A percentile compares a stretch with the other conserved stretches of the same genome.
phyloP scores from a whole-genome alignment of 306 rosid genomes.

The Gastrolobium villosum region DNA sequence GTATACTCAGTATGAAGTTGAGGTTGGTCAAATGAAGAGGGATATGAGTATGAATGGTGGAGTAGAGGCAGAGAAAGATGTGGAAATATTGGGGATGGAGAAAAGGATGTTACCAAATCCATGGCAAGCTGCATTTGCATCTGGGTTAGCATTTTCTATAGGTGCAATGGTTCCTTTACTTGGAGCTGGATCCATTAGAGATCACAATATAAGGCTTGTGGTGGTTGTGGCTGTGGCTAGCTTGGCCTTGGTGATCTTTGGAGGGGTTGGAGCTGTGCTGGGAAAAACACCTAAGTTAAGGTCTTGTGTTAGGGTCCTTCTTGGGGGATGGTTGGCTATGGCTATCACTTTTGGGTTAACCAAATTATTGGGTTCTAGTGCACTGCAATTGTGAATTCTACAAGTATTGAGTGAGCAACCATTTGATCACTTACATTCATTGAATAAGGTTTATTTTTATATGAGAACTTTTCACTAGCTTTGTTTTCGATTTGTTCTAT shows the following conservation, averaged over 20 bases:
- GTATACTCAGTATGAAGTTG: conserved; percentile 49
- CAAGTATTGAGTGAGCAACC: background rate
- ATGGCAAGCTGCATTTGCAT: conserved; percentile 45
- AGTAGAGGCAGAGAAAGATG: background rate
- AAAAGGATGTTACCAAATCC: conserved; percentile 43
- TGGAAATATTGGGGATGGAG: background rate
- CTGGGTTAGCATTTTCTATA: conserved; percentile 33
- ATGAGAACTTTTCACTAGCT: background rate
- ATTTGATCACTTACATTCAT: no score
- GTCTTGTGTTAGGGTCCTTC: conserved; percentile 44
- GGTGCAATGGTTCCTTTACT: conserved; percentile 44
- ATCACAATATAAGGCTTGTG: conserved; percentile 30
- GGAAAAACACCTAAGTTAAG: conserved; percentile 30
- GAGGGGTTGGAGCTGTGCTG: conserved; percentile 34
- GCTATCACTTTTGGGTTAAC: conserved; percentile 50
- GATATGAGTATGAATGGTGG: background rate
- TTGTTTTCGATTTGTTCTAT: no score
- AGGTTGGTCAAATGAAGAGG: conserved; percentile 37
- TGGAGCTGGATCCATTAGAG: conserved; percentile 30
- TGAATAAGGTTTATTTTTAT: background rate
- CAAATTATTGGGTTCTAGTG: conserved; percentile 27
- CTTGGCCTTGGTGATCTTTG: conserved; percentile 46
- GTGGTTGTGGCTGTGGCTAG: conserved; percentile 41
- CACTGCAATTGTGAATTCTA: conserved; percentile 13
- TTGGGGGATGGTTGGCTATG: conserved; percentile 55